Evolutionary conservation across 1,284 basidiomycete genomes (phyloP).

Genomic region (Fomitopsis betulina): DNA sequence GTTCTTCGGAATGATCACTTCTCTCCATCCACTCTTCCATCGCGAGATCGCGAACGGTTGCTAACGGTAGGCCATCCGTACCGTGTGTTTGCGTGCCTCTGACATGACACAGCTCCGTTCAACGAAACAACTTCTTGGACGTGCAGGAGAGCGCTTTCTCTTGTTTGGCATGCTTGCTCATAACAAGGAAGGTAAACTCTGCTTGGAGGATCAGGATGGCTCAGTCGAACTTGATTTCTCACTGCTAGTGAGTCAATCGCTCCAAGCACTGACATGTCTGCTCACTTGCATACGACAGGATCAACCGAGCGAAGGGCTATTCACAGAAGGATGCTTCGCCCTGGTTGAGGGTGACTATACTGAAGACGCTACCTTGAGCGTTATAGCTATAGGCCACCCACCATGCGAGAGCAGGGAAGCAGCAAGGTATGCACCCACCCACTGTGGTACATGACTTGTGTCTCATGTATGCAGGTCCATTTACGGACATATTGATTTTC

Average conservation of each 20-base stretch:
- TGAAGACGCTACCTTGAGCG: slow-evolving; percentile 82
- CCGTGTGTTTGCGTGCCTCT: not conserved
- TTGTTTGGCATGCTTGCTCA: slow-evolving; percentile 92
- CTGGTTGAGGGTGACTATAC: slow-evolving; percentile 97
- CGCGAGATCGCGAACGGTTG: slow-evolving; percentile 78
- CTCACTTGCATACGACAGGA: slow-evolving; percentile 46
- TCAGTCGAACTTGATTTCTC: slow-evolving; percentile 87
- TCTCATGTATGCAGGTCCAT: slow-evolving; percentile 56
- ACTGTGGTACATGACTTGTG: not conserved
- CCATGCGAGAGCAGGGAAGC: slow-evolving; percentile 87
- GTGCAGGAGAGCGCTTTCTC: slow-evolving; percentile 87
- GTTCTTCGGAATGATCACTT: slow-evolving; percentile 94
- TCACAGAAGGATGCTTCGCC: slow-evolving; percentile 94
- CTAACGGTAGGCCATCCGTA: slow-evolving; percentile 62
- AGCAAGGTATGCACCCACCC: slow-evolving; percentile 55
- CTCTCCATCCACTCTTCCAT: slow-evolving; percentile 88
- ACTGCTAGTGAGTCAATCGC: slow-evolving; percentile 59
- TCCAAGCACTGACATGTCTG: not conserved
- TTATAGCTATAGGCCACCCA: slow-evolving; percentile 95
- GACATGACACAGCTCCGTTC: slow-evolving; percentile 70
- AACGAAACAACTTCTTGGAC: slow-evolving; percentile 92
- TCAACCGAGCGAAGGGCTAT: slow-evolving; percentile 91
- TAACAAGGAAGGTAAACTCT: slow-evolving; percentile 86
- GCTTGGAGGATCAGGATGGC: slow-evolving; percentile 93
- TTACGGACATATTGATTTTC: slow-evolving; percentile 93